Conservation (phyloP, 164 flowering plant species). For the Buxus sempervirens region DNA sequence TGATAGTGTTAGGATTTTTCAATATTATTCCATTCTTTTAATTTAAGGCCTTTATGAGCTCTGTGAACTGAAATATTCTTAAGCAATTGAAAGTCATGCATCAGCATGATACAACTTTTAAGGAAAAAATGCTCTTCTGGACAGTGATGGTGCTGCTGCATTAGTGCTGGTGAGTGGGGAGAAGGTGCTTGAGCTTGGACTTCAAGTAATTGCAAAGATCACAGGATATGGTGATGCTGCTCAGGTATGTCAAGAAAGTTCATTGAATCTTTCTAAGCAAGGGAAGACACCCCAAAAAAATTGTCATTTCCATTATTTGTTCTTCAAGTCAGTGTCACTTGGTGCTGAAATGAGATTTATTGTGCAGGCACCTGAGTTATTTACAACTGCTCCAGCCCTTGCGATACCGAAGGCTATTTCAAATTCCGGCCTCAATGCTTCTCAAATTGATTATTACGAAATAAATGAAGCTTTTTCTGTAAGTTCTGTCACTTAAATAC, state of each 20-base stretch:
- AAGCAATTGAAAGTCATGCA: not conserved
- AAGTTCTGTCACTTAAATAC: constrained; percentile 22
- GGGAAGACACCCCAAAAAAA: not conserved
- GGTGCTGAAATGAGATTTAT: constrained; percentile 16
- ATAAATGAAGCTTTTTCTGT: constrained; percentile 98
- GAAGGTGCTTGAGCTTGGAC: constrained; percentile 66
- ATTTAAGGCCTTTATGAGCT: not conserved
- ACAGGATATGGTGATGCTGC: constrained; percentile 91
- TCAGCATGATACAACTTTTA: not conserved
- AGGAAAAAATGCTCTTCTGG: constrained; percentile 8
- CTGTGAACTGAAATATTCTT: not conserved
- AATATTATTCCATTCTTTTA: not conserved
- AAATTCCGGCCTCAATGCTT: constrained; percentile 76
- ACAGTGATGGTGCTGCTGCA: constrained; percentile 95
- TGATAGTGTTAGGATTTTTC: not conserved
- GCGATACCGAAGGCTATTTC: constrained; percentile 96
- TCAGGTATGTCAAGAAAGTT: constrained; percentile 48
- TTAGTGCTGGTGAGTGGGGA: constrained; percentile 85
- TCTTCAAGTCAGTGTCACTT: not conserved
- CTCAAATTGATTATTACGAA: constrained; percentile 86
- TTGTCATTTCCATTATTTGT: not conserved
- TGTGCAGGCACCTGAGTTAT: constrained; percentile 85
- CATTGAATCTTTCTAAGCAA: not conserved
- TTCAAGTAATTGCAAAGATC: constrained; percentile 74
- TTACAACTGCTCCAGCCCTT: constrained; percentile 92